These are phyloP conservation scores for Warburgia ugandensis DNA, from an alignment of 164 flowering plant species.

Conservation along the genomic window DNA sequence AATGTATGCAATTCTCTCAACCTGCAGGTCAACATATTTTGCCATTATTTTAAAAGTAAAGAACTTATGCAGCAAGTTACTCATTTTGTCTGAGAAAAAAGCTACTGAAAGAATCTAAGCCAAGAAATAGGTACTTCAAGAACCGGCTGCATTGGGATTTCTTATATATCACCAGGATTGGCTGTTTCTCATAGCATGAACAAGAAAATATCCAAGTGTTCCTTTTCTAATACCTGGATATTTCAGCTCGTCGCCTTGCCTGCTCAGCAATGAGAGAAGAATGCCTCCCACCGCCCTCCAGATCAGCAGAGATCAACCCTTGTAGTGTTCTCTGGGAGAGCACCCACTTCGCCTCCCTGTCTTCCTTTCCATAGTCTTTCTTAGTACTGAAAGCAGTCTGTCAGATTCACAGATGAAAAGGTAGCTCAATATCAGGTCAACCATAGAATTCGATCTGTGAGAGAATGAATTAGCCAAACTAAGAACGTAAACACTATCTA, in stretches of 20 bases:
- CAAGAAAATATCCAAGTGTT: not conserved
- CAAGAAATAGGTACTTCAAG: no score
- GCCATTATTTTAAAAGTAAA: not conserved
- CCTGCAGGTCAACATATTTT: slow-evolving; percentile 33
- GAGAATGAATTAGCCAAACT: no score
- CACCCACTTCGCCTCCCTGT: slow-evolving; percentile 68
- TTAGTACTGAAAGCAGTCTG: slow-evolving; percentile 79
- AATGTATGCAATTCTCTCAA: slow-evolving; percentile 62
- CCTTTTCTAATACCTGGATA: slow-evolving; percentile 49
- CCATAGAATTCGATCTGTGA: no score
- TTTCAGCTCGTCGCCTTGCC: slow-evolving; percentile 83
- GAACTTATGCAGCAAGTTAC: no score
- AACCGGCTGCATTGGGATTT: no score
- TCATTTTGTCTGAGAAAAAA: no score
- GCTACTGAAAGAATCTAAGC: no score
- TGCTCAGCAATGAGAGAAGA: slow-evolving; percentile 70
- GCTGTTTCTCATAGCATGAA: no score
- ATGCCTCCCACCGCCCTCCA: slow-evolving; percentile 36
- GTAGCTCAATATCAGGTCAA: no score
- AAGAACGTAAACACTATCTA: no score
- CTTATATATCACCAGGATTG: no score
- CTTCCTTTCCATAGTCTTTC: slow-evolving; percentile 77
- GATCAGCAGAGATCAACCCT: slow-evolving; percentile 46
- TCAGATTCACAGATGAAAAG: not conserved
- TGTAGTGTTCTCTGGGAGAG: slow-evolving; percentile 62